Percentiles rank a stretch among this genome's conserved stretches.
Evolutionary conservation across 306 rosid species (phyloP).

Genomic region (Cercis canadensis): DNA sequence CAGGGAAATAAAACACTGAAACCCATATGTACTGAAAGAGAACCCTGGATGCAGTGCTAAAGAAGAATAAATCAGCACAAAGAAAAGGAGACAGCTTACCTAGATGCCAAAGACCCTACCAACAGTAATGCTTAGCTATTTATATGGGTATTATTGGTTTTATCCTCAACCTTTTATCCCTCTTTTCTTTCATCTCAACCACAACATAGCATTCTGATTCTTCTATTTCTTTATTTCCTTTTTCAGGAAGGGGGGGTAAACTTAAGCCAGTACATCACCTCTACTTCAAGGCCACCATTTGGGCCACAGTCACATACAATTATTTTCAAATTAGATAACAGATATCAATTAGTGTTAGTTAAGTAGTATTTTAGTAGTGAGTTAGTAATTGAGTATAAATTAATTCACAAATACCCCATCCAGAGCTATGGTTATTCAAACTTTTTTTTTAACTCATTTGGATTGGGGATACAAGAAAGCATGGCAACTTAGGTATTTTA

Average conservation of each 20-base stretch:
- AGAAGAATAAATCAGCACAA: too few relatives aligned
- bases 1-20: too few relatives aligned
- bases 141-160: neutral
- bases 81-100: too few relatives aligned
- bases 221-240: neutral
- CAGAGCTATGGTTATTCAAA: too few relatives aligned
- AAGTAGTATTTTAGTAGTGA: neutral
- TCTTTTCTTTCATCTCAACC: neutral
- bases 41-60: too few relatives aligned
- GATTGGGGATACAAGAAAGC: neutral
- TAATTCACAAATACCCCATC: neutral
- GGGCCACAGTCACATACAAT: neutral
- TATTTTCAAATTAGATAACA: neutral
- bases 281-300: neutral
- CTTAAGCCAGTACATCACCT: neutral
- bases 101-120: too few relatives aligned
- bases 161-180: neutral
- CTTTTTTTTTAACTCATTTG: neutral
- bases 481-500: neutral
- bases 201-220: too few relatives aligned
- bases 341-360: too few relatives aligned
- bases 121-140: neutral
- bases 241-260: too few relatives aligned
- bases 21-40: too few relatives aligned
- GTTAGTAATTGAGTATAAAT: neutral